Conservation (phyloP, 2,329 filamentous ascomycete species). For the Phyllosticta capitalensis region DNA sequence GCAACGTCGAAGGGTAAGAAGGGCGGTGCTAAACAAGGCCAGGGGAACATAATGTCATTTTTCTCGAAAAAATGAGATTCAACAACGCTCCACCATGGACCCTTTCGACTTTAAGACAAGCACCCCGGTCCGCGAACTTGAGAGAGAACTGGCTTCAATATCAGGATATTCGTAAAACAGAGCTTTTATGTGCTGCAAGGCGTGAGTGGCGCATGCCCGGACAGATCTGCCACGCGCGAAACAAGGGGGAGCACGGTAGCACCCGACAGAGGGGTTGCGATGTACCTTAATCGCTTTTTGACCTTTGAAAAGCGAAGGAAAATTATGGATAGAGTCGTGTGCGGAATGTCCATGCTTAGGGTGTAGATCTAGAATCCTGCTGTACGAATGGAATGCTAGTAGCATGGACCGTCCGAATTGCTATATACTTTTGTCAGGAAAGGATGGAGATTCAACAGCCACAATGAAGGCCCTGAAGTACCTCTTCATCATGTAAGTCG, state of each 20-base stretch:
- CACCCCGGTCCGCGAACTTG: background rate
- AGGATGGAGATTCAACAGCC: background rate
- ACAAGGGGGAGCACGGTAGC: background rate
- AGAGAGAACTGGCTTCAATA: background rate
- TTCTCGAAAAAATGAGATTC: constrained; percentile 58
- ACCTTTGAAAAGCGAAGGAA: background rate
- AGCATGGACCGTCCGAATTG: background rate
- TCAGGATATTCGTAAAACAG: background rate
- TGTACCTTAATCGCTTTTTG: background rate
- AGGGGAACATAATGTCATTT: constrained; percentile 87
- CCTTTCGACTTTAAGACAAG: background rate
- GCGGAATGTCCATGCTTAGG: background rate
- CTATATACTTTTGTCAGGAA: background rate
- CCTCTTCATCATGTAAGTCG: background rate
- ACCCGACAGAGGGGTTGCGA: background rate
- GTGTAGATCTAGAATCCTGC: background rate
- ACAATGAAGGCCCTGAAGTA: background rate
- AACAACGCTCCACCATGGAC: background rate
- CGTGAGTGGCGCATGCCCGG: background rate
- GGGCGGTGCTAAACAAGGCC: constrained; percentile 36
- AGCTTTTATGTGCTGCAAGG: background rate
- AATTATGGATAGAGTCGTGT: background rate
- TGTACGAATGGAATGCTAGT: background rate
- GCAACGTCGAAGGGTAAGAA: constrained; percentile 44
- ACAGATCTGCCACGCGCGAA: background rate